These are phyloP conservation scores for Trametes meyenii DNA, from an alignment of 768 basidiomycete species.

Conservation along the genomic window DNA sequence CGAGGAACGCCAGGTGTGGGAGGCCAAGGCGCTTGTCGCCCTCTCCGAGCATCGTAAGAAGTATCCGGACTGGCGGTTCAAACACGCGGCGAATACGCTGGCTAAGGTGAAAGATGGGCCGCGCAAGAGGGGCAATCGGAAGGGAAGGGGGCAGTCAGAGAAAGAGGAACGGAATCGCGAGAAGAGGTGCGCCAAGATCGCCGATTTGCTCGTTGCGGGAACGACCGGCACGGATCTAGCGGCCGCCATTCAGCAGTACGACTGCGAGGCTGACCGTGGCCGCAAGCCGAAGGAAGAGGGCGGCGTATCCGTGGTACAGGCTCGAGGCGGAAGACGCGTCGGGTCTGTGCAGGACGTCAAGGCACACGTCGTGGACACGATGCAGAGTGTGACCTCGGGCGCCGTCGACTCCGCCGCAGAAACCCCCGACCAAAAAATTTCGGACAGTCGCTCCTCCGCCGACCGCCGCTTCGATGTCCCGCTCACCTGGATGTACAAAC, in stretches of 20 bases:
- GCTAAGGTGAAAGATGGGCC: constrained; percentile 47
- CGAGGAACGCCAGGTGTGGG: constrained; percentile 74
- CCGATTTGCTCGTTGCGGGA: constrained; percentile 64
- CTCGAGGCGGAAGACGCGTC: constrained; percentile 17
- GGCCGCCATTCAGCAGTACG: constrained; percentile 65
- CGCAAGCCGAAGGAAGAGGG: constrained; percentile 33
- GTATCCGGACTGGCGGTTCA: constrained; percentile 85
- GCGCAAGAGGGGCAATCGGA: constrained; percentile 37
- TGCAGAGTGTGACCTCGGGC: background rate
- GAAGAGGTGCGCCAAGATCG: constrained; percentile 68
- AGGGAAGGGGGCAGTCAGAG: constrained; percentile 39
- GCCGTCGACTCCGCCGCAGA: background rate
- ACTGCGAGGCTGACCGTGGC: constrained; percentile 33
- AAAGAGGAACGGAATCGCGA: constrained; percentile 53
- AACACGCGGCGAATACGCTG: constrained; percentile 58
- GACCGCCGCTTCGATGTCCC: constrained; percentile 47
- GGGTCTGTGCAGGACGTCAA: constrained; percentile 6
- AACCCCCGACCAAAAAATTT: constrained; percentile 1
- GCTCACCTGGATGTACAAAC: constrained; percentile 67
- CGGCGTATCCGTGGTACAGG: constrained; percentile 13
- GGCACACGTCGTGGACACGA: constrained; percentile 13
- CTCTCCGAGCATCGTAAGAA: constrained; percentile 72
- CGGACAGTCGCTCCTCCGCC: constrained; percentile 7
- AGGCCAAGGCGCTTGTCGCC: constrained; percentile 69
- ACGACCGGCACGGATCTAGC: constrained; percentile 66